These are phyloP conservation scores for Penicillium cinerascens DNA, from an alignment of 495 filamentous ascomycete species.

Conservation along the genomic window DNA sequence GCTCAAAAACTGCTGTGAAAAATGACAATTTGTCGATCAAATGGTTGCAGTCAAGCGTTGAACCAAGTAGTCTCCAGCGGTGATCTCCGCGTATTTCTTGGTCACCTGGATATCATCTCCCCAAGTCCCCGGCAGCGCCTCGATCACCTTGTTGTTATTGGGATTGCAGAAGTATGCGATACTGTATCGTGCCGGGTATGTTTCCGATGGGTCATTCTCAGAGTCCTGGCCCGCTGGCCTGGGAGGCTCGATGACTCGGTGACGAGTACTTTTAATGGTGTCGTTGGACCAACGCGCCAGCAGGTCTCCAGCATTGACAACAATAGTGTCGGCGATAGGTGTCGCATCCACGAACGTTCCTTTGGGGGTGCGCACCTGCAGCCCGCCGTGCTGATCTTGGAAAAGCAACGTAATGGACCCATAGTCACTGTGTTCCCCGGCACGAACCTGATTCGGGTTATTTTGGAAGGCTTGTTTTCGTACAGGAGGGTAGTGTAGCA, in stretches of 20 bases:
- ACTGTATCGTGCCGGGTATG: conserved; percentile 47
- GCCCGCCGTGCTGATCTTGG: conserved; percentile 76
- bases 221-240: conserved; percentile 14
- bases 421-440: conserved; percentile 87
- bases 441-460: conserved; percentile 72
- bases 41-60: conserved; percentile 76
- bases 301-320: conserved; percentile 89
- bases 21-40: conserved; percentile 6
- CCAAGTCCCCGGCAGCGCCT: conserved; percentile 84
- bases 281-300: conserved; percentile 90
- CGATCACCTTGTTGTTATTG: conserved; percentile 72
- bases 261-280: conserved; percentile 80
- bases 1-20: not conserved
- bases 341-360: conserved; percentile 79
- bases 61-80: conserved; percentile 77
- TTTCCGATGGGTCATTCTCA: conserved; percentile 18
- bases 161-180: conserved; percentile 89
- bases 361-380: conserved; percentile 77
- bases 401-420: conserved; percentile 86
- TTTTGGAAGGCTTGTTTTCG: conserved; percentile 61
- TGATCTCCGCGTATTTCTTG: conserved; percentile 78
- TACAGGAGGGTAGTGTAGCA: conserved; percentile 84
- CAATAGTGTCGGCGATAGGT: conserved; percentile 77
- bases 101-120: conserved; percentile 53
- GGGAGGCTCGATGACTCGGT: conserved; percentile 86